These are phyloP conservation scores for Chalciporus sp. DNA, from an alignment of 1,284 basidiomycete genomes.

Conservation along the genomic window DNA sequence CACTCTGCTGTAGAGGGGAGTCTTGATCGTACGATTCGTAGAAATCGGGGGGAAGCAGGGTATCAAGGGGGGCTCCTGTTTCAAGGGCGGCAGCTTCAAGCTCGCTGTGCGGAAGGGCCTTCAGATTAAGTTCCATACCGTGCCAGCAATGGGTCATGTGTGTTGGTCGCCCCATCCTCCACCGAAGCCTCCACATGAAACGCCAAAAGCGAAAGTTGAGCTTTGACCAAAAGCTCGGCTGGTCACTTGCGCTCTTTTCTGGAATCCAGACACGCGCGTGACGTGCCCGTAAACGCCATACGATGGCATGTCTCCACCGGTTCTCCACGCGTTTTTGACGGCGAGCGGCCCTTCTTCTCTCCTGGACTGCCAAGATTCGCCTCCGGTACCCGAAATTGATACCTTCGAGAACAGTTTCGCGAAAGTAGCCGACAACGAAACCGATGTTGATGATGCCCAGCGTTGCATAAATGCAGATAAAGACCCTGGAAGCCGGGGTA, in stretches of 20 bases:
- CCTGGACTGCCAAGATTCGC: constrained; percentile 46
- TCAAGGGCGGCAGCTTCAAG: constrained; percentile 64
- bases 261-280: constrained; percentile 54
- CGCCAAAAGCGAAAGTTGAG: constrained; percentile 14
- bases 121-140: constrained; percentile 60
- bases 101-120: constrained; percentile 51
- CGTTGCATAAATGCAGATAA: constrained; percentile 58
- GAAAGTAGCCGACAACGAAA: constrained; percentile 64
- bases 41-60: constrained; percentile 47
- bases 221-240: constrained; percentile 14
- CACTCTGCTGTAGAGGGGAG: neutral
- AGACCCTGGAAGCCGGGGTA: constrained; percentile 51
- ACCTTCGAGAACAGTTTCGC: constrained; percentile 74
- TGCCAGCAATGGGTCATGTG: constrained; percentile 33
- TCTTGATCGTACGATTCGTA: constrained; percentile 19
- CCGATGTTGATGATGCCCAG: constrained; percentile 67
- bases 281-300: constrained; percentile 55
- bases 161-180: constrained; percentile 8
- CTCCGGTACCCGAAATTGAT: constrained; percentile 62
- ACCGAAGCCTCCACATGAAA: constrained; percentile 2
- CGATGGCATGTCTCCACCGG: constrained; percentile 60
- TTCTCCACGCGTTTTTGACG: constrained; percentile 43
- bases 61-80: constrained; percentile 58
- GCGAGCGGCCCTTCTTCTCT: constrained; percentile 41
- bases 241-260: constrained; percentile 24